phyloP scores from a whole-genome alignment of 1,139 yeast species.

The Saccharomyces uvarum region DNA sequence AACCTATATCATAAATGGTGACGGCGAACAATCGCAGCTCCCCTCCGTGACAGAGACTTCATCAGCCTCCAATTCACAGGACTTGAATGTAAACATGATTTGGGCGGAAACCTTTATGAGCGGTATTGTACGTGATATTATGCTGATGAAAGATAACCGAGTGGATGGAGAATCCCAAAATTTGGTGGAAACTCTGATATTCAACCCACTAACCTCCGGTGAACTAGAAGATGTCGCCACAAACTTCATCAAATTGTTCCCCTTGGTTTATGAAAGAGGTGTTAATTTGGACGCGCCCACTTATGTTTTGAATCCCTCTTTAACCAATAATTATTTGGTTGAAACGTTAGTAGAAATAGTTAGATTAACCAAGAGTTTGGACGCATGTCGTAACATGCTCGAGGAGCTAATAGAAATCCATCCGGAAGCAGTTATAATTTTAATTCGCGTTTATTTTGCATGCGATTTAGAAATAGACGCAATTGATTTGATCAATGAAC shows the following conservation, averaged over 20 bases:
- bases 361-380: slow-evolving; percentile 61
- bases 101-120: slow-evolving; percentile 87
- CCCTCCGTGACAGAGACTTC: not conserved
- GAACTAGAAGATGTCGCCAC: slow-evolving; percentile 36
- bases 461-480: slow-evolving; percentile 78
- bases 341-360: slow-evolving; percentile 72
- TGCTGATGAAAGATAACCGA: slow-evolving; percentile 64
- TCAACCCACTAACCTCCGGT: slow-evolving; percentile 55
- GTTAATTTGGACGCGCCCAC: slow-evolving; percentile 54
- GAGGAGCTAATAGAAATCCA: slow-evolving; percentile 26
- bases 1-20: slow-evolving; percentile 54
- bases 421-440: slow-evolving; percentile 54
- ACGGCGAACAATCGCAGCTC: slow-evolving; percentile 38
- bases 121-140: slow-evolving; percentile 63
- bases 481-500: slow-evolving; percentile 54
- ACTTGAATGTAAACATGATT: slow-evolving; percentile 36
- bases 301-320: slow-evolving; percentile 44
- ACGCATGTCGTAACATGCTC: slow-evolving; percentile 54
- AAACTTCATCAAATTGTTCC: slow-evolving; percentile 44
- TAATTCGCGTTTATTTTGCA: slow-evolving; percentile 44
- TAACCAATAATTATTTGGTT: slow-evolving; percentile 75
- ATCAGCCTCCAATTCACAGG: slow-evolving; percentile 8
- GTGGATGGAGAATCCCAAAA: slow-evolving; percentile 60
- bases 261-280: slow-evolving; percentile 59
- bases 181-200: slow-evolving; percentile 52